These are phyloP conservation scores for Fusarium coicis DNA, from an alignment of 2,329 filamentous ascomycete genomes.

Conservation along the genomic window DNA sequence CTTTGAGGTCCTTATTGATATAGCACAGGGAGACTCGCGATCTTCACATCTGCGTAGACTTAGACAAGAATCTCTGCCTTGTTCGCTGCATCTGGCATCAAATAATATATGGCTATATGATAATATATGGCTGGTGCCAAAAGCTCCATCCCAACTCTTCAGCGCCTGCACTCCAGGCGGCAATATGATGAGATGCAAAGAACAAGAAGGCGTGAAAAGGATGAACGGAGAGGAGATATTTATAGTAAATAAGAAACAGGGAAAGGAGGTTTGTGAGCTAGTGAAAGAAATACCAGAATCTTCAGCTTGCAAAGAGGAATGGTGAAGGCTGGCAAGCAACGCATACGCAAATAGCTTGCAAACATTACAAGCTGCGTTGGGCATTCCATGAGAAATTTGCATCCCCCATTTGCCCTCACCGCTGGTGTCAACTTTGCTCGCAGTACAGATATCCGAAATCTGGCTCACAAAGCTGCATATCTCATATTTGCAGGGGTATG, in stretches of 20 bases:
- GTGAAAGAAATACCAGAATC: neutral
- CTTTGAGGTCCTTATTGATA: neutral
- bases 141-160: neutral
- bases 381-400: neutral
- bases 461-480: neutral
- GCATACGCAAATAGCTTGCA: neutral
- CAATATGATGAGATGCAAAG: neutral
- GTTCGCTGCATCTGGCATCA: neutral
- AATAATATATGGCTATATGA: neutral
- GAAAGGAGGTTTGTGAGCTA: accelerated
- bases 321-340: neutral
- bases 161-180: neutral
- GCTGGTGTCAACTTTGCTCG: too few relatives aligned
- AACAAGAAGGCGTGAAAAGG: neutral
- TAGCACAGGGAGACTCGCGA: neutral
- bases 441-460: neutral
- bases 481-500: accelerated
- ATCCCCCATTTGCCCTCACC: neutral
- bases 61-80: neutral
- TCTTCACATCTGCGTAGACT: neutral
- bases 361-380: neutral
- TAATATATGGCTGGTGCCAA: neutral
- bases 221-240: neutral
- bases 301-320: too few relatives aligned
- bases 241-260: neutral